Base-by-base conservation (phyloP, 2,329 filamentous ascomycete species). In the Aureobasidium uvarum region DNA sequence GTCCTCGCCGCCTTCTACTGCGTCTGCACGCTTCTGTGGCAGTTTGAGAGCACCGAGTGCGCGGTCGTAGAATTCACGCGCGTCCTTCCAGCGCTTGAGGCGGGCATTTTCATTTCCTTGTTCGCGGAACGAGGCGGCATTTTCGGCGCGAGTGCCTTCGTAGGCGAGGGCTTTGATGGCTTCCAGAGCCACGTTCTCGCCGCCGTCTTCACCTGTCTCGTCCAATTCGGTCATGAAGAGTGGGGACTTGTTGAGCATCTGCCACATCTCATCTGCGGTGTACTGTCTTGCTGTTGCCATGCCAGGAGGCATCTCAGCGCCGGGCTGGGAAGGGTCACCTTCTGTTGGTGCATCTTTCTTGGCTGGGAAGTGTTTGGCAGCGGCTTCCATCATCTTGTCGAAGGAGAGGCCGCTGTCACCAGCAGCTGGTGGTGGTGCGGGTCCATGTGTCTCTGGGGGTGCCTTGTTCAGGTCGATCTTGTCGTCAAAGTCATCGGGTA, bases 201-300 rank as follows among this genome's bases (percentile, higher is more conserved):
- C 83, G 66, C 83, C 81, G 67, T 83, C 81, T 62, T 82, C 83
- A 39, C 71, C 69, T 14, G 83, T 83, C 66, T 85, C 83, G 66
- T 85, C 91, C 39, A 97, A 83, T 70, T 91, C 88, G 36, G 92
- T 98, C 95, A 99, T 99, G 82, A 99, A 99, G 43, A 99, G 84
- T 7, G 95, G 95, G 55, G 85, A 83, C 69, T 86, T 85, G 73
- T 89, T 89, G 78, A 91, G 81, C 71, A 89, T 85, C 54, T 81
- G 79, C 46, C 88, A 72, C 41, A 90, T 78, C 69, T 90, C 85
- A 55, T 88, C 85, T 0, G 80, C 80, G 5, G 82, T 81, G 72
- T 86, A 81, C 64, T 82, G 80, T 67, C 81, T 82, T 51, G 85
- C 78, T 2, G 81, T 82, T 20, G 83, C 84, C 80, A 87, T 85